Evolutionary conservation across 257 asterid species (phyloP), one percentile per base, ranked within the genome.

Genomic region (Lycium barbarum): DNA sequence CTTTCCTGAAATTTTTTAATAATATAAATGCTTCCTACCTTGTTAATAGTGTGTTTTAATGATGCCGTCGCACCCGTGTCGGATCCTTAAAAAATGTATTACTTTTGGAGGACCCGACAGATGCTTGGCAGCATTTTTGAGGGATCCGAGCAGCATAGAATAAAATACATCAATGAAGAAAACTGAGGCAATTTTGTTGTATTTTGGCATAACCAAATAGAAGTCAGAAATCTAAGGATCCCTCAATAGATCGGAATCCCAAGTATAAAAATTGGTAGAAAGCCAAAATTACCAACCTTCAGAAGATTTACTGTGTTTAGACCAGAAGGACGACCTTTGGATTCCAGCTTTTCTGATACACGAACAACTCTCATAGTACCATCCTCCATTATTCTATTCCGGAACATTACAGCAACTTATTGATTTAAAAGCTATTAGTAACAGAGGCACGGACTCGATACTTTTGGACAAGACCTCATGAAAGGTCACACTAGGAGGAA

Each of bases 281-380:
- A 66, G 83, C 20, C 53, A 73, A 33, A 55, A 61, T 55, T 70
- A 84, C 91, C 87, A 54, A 95, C 98, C 98, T 95, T 95, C 80
- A 95, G 90, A 90, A 95, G 98, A 88, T 94, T 95, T 90, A 95
- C 98, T 49, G 98, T 95, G 88, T 95, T 95, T 86, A 95, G 95
- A 86, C 98, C 98, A 84, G 92, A 70, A 66, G 98, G 98, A 79
- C 98, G 94, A 78, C 93, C 87, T 90, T 95, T 95, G 79, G 87
- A 63, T 87, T 94, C 96, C 70, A 93, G 93, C 74, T 94, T 95
- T 88, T 95, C 98, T 79, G 95, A 90, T 89, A 89, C 85, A 84
- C 89, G 73, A 47, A 78, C 81, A 78, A 95, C 98, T 91, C 89
- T 91, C 84, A 89, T 83, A 85, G 81, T 78, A 84, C 98, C 94